Conservation (phyloP, 768 basidiomycete genomes). For the Macrocybe gigantea region DNA sequence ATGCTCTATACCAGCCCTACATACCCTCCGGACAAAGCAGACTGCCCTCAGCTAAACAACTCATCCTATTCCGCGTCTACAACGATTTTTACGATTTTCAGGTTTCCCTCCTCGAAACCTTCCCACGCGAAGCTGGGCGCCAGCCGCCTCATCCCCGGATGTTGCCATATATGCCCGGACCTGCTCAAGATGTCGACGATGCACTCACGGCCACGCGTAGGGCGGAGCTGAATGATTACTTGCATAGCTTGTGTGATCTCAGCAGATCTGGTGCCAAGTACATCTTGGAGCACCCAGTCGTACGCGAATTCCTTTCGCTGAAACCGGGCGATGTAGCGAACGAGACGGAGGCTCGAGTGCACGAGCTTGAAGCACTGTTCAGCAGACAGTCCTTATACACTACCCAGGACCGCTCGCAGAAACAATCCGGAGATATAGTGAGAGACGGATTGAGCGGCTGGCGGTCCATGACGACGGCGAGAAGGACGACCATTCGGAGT, state of each 20-base stretch:
- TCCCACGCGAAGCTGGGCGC: conserved; percentile 89
- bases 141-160: conserved; percentile 62
- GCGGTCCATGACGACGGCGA: conserved; percentile 38
- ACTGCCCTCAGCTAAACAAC: conserved; percentile 64
- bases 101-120: conserved; percentile 76
- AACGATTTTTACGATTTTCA: conserved; percentile 99
- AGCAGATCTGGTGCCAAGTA: conserved; percentile 63
- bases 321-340: conserved; percentile 84
- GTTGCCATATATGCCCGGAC: conserved; percentile 97
- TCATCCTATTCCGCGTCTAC: conserved; percentile 92
- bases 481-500: conserved; percentile 61
- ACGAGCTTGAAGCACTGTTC: conserved; percentile 54
- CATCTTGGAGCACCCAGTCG: conserved; percentile 73
- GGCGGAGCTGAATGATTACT: conserved; percentile 84
- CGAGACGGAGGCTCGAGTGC: conserved; percentile 51
- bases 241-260: conserved; percentile 73
- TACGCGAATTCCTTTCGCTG: conserved; percentile 78
- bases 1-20: conserved; percentile 86
- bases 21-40: conserved; percentile 46
- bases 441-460: conserved; percentile 46
- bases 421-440: conserved; percentile 24
- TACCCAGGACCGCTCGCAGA: conserved; percentile 23
- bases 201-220: conserved; percentile 74
- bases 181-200: conserved; percentile 78
- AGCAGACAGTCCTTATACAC: conserved; percentile 8